Conservation (phyloP, 2,329 filamentous ascomycete species). For the Colletotrichum sp. region DNA sequence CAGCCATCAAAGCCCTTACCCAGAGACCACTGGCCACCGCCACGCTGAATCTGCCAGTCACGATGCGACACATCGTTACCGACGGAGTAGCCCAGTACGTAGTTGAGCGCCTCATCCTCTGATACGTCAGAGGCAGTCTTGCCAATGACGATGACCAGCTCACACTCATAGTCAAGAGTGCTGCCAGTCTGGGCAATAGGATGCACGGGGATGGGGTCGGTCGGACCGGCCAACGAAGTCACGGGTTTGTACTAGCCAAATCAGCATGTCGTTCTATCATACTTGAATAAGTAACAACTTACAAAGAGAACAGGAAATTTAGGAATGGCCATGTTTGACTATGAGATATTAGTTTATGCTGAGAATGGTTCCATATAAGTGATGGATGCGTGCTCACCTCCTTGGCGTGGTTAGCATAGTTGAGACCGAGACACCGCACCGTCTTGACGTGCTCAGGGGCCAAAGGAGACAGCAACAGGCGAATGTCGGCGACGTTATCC, state of each 20-base stretch:
- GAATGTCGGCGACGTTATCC: slow-evolving; percentile 61
- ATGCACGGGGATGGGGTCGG: slow-evolving; percentile 70
- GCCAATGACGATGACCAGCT: slow-evolving; percentile 76
- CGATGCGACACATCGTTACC: slow-evolving; percentile 84
- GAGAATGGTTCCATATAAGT: background rate
- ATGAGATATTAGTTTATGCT: background rate
- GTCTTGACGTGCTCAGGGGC: slow-evolving; percentile 67
- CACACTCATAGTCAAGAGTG: slow-evolving; percentile 82
- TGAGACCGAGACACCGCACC: slow-evolving; percentile 73
- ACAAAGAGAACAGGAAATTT: slow-evolving; percentile 76
- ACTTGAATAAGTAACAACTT: slow-evolving; percentile 28
- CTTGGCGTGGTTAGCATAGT: slow-evolving; percentile 74
- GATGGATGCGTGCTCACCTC: slow-evolving; percentile 46
- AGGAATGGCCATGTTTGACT: slow-evolving; percentile 71
- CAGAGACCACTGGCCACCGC: slow-evolving; percentile 72
- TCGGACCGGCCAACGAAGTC: slow-evolving; percentile 69
- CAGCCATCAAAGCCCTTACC: slow-evolving; percentile 80
- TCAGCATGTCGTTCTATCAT: background rate
- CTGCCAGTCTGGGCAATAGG: slow-evolving; percentile 66
- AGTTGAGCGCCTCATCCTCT: slow-evolving; percentile 69
- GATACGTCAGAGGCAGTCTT: slow-evolving; percentile 69
- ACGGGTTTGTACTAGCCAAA: slow-evolving; percentile 65
- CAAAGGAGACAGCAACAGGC: slow-evolving; percentile 66
- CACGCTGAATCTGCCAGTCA: slow-evolving; percentile 74
- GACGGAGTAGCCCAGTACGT: slow-evolving; percentile 76